Evolutionary conservation across 805 yeast species (phyloP).

Genomic region (Candida cerambycidarum): DNA sequence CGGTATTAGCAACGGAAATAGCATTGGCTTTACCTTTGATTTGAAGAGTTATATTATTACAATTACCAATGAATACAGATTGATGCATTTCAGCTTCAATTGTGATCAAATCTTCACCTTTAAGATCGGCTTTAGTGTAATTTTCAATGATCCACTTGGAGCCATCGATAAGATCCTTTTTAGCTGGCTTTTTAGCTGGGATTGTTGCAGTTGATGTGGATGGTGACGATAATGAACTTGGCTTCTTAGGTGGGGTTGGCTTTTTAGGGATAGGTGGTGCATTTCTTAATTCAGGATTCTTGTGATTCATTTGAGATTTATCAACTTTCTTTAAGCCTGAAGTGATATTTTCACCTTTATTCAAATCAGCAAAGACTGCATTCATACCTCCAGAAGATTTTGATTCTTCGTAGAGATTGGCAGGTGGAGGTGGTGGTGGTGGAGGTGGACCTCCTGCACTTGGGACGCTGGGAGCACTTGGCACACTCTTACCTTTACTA

Average conservation of each 20-base stretch:
- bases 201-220: conserved; percentile 46
- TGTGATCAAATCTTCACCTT: conserved; percentile 55
- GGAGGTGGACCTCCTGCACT: conserved; percentile 85
- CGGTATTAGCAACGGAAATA: conserved; percentile 72
- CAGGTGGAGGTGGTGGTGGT: conserved; percentile 78
- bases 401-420: conserved; percentile 50
- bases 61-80: conserved; percentile 84
- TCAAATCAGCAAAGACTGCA: conserved; percentile 91
- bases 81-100: conserved; percentile 84
- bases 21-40: conserved; percentile 92
- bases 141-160: conserved; percentile 85
- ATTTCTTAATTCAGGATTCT: conserved; percentile 78
- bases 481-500: conserved; percentile 26
- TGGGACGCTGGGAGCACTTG: conserved; percentile 62
- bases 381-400: conserved; percentile 55
- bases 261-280: conserved; percentile 47
- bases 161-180: conserved; percentile 75
- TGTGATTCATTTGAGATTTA: conserved; percentile 90
- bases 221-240: conserved; percentile 50
- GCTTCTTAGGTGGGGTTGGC: conserved; percentile 86
- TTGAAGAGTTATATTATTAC: conserved; percentile 71
- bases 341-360: conserved; percentile 82
- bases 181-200: conserved; percentile 36
- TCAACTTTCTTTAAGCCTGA: conserved; percentile 89
- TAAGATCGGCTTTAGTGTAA: conserved; percentile 50